These are phyloP conservation scores for Lactuca sativa DNA, from an alignment of 129 eudicot genomes.

Conservation along the genomic window DNA sequence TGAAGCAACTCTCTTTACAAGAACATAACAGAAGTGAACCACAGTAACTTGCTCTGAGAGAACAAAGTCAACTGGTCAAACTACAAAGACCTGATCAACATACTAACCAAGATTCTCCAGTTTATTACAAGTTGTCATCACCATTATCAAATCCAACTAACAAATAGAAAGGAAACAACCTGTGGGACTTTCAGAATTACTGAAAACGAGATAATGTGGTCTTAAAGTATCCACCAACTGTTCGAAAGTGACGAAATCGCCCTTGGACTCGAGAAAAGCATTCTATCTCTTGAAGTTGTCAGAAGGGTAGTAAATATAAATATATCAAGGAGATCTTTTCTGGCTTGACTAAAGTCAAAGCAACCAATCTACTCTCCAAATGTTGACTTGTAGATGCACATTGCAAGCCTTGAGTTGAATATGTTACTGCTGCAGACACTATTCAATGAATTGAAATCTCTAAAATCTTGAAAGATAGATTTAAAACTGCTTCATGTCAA, in stretches of 20 bases:
- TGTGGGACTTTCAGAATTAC: slow-evolving; percentile 38
- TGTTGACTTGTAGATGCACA: slow-evolving; percentile 24
- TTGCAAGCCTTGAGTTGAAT: slow-evolving; percentile 44
- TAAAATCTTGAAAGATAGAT: slow-evolving; percentile 54
- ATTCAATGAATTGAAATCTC: slow-evolving; percentile 46
- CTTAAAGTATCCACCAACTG: slow-evolving; percentile 63
- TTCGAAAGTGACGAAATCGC: slow-evolving; percentile 54
- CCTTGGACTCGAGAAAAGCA: slow-evolving; percentile 49
- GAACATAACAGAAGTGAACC: slow-evolving; percentile 71
- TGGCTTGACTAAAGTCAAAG: slow-evolving; percentile 50
- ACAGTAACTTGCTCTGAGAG: slow-evolving; percentile 60
- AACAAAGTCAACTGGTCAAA: too few relatives aligned
- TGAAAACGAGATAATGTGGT: slow-evolving; percentile 37
- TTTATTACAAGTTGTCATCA: too few relatives aligned
- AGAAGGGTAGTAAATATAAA: slow-evolving; percentile 26
- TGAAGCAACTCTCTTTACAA: slow-evolving; percentile 82
- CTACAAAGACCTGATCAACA: too few relatives aligned
- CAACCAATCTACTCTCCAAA: not conserved
- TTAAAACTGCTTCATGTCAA: slow-evolving; percentile 52
- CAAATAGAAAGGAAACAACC: slow-evolving; percentile 38
- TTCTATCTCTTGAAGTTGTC: slow-evolving; percentile 28
- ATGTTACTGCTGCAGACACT: slow-evolving; percentile 57
- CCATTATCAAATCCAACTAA: too few relatives aligned
- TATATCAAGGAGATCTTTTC: slow-evolving; percentile 46
- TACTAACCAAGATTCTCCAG: too few relatives aligned